phyloP scores from a whole-genome alignment of 2,329 filamentous ascomycete genomes.

The Alternaria tenuissima region DNA sequence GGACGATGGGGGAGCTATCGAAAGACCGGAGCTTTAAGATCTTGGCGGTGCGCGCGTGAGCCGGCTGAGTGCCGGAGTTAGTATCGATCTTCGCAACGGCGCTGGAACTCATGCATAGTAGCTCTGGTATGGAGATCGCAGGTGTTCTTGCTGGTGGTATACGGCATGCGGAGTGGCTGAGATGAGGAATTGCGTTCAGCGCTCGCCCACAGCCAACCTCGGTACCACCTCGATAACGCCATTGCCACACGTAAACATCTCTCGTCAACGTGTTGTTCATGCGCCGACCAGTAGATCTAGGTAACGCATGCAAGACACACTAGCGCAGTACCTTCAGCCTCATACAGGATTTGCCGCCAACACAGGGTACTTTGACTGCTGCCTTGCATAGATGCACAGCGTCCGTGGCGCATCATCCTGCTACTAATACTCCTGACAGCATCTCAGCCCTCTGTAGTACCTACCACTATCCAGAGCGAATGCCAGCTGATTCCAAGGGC shows the following conservation, averaged over 20 bases:
- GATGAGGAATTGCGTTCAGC: neutral
- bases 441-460: slow-evolving; percentile 4
- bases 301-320: neutral
- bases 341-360: neutral
- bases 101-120: slow-evolving; percentile 2
- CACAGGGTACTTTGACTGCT: neutral
- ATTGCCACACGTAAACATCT: slow-evolving; percentile 5
- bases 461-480: slow-evolving; percentile 6
- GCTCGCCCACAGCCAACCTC: neutral
- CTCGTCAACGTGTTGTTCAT: neutral
- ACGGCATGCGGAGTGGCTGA: neutral
- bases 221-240: slow-evolving; percentile 1
- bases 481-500: slow-evolving; percentile 8
- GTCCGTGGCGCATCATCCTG: neutral
- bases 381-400: neutral
- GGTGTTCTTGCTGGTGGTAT: neutral
- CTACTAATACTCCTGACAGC: slow-evolving; percentile 6
- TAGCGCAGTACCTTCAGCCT: neutral
- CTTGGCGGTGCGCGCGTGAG: slow-evolving; percentile 13
- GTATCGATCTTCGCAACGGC: slow-evolving; percentile 10
- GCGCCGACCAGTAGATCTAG: neutral
- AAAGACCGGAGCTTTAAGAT: slow-evolving; percentile 4
- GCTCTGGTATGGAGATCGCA: slow-evolving; percentile 1
- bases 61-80: slow-evolving; percentile 2
- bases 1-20: neutral